Base-by-base conservation (phyloP, 805 yeast genomes). In the Yarrowia sp. region DNA sequence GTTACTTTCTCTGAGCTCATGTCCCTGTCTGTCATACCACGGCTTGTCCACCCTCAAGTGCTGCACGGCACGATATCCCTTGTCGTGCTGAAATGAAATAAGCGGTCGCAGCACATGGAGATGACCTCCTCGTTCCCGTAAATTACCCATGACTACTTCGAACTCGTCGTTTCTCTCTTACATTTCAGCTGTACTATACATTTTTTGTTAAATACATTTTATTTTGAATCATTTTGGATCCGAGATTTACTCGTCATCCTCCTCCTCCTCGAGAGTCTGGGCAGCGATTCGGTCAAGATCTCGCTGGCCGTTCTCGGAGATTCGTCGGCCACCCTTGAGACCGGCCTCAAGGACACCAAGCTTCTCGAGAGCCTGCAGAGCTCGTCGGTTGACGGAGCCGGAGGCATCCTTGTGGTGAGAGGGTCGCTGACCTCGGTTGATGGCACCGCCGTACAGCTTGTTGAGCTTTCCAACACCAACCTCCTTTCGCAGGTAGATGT, bases 281-380 rank as follows among this genome's bases (percentile, higher is more conserved):
- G 96, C 97, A 78, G 98, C 98, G 80, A 93, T 93, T 87, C 99
- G 97, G 85, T 94, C 99, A 84, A 94, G 88, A 84, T 94, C 99
- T 90, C 99, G 92, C 85, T 93, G 98, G 80, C 99, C 99, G 83
- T 91, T 89, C 79, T 90, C 97, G 69, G 97, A 88, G 86, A 94
- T 90, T 82, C 92, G 90, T 87, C 99, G 94, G 81, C 99, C 99
- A 80, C 97, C 97, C 83, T 90, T 90, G 81, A 91, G 89, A 78
- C 96, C 86, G 79, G 88, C 84, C 84, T 93, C 99, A 73, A 94
- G 83, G 73, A 94, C 90, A 80, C 98, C 98, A 70, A 94, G 88
- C 85, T 93, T 92, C 86, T 92, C 97, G 77, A 94, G 89, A 75
- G 98, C 86, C 84, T 94, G 99, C 77, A 94, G 84, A 72, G 89